A percentile compares a stretch with the other conserved stretches of the same genome.
Evolutionary conservation across 441 rosid genomes (phyloP).

Genomic region (Gossypium lobatum): DNA sequence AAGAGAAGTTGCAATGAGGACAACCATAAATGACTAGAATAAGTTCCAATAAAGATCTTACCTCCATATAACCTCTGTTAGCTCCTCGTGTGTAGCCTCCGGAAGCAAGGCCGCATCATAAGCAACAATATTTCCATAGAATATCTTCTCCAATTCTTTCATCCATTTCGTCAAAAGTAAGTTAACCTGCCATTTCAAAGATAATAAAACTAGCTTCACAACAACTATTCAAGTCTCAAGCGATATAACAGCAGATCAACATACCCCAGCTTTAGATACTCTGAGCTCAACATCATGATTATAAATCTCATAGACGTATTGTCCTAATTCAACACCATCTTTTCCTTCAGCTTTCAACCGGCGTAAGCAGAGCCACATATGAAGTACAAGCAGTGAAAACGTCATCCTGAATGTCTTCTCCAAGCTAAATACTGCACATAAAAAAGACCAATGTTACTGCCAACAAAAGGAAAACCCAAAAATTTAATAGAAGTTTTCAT

Average conservation of each 20-base stretch:
- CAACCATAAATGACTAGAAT: background rate
- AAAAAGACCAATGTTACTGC: background rate
- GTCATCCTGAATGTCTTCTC: conserved; percentile 90
- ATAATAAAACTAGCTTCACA: conserved; percentile 9
- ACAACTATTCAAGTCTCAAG: background rate
- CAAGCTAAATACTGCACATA: conserved; percentile 72
- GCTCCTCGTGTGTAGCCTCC: conserved; percentile 68
- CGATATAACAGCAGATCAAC: conserved; percentile 1
- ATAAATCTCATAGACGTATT: conserved; percentile 80
- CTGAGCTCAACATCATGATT: conserved; percentile 86
- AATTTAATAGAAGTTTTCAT: background rate
- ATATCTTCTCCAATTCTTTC: conserved; percentile 95
- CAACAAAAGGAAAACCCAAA: background rate
- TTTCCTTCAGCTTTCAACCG: conserved; percentile 84
- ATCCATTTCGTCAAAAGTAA: conserved; percentile 79
- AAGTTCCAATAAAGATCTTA: conserved; percentile 18
- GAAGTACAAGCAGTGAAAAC: conserved; percentile 80
- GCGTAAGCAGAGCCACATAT: conserved; percentile 83
- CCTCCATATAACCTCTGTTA: conserved; percentile 78
- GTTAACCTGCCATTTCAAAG: conserved; percentile 60
- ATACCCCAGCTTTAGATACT: conserved; percentile 93
- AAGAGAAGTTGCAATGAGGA: background rate
- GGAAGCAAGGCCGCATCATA: conserved; percentile 84
- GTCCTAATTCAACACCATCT: conserved; percentile 92
- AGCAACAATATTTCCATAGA: conserved; percentile 86